phyloP scores from a whole-genome alignment of 345 rosid genomes.

The Sonneratia caseolaris region DNA sequence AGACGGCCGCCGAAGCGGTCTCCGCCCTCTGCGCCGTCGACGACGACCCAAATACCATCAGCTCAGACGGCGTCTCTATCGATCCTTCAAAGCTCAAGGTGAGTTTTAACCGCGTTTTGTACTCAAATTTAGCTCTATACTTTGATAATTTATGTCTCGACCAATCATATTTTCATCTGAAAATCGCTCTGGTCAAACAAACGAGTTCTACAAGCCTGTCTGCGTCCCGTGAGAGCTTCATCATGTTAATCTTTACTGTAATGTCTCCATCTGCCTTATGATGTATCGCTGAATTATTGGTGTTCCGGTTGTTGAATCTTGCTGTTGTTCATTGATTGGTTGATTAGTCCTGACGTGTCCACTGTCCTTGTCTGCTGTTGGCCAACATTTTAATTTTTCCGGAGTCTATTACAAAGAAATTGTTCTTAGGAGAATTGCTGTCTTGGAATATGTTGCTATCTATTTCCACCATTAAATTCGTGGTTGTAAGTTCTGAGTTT shows the following conservation, averaged over 20 bases:
- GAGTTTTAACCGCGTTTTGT: not conserved
- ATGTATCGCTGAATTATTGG: not conserved
- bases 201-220: not conserved
- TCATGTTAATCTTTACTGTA: too few species aligned
- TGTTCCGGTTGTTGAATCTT: not conserved
- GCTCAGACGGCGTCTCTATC: constrained; percentile 8
- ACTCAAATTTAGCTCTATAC: not conserved
- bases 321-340: not conserved
- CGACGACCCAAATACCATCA: constrained; percentile 8
- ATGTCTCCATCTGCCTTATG: too few species aligned
- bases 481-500: not conserved
- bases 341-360: not conserved
- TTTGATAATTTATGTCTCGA: too few species aligned
- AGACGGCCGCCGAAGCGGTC: constrained; percentile 19
- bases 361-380: not conserved
- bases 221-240: too few species aligned
- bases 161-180: not conserved
- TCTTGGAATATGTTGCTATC: not conserved
- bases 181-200: not conserved
- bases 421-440: not conserved
- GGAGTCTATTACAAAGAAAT: not conserved
- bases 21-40: constrained; percentile 18
- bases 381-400: not conserved
- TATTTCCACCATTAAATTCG: not conserved
- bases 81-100: constrained; percentile 18